These are phyloP conservation scores for Trebouxia sp. DNA, from an alignment of 139 green algal genomes.

Conservation along the genomic window DNA sequence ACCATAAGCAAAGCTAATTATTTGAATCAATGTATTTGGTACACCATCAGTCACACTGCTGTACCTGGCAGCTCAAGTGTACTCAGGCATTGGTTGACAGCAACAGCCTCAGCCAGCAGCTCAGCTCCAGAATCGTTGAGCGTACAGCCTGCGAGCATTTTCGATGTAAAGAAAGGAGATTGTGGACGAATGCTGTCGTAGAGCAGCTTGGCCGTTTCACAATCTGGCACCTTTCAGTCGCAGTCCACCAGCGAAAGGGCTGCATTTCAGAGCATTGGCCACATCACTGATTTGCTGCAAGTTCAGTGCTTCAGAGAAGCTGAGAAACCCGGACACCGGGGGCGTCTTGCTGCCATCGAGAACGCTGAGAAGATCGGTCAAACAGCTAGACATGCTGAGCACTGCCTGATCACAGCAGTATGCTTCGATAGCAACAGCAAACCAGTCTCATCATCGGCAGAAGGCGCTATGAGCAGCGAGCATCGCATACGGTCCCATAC, in stretches of 20 bases:
- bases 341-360: not conserved
- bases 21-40: too few species aligned
- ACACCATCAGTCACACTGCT: not conserved
- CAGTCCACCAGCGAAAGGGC: not conserved
- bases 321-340: not conserved
- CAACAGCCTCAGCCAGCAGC: not conserved
- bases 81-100: not conserved
- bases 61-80: slow-evolving; percentile 3
- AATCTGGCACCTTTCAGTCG: slow-evolving; percentile 19
- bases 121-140: slow-evolving; percentile 9
- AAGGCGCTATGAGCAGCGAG: too few species aligned
- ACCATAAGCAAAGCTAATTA: too few species aligned
- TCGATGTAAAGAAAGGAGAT: too few species aligned
- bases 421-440: too few species aligned
- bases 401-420: too few species aligned
- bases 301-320: not conserved
- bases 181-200: too few species aligned
- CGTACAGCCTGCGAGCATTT: not conserved
- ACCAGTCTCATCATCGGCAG: too few species aligned
- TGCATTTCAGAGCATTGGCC: not conserved
- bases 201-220: too few species aligned
- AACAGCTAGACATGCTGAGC: not conserved
- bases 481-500: too few species aligned
- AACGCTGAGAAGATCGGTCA: not conserved
- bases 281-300: not conserved